Percentiles rank a stretch among this genome's conserved stretches.
Evolutionary conservation across 108 stramenopile genomes (phyloP).

Genomic region (Skeletonema grethae): DNA sequence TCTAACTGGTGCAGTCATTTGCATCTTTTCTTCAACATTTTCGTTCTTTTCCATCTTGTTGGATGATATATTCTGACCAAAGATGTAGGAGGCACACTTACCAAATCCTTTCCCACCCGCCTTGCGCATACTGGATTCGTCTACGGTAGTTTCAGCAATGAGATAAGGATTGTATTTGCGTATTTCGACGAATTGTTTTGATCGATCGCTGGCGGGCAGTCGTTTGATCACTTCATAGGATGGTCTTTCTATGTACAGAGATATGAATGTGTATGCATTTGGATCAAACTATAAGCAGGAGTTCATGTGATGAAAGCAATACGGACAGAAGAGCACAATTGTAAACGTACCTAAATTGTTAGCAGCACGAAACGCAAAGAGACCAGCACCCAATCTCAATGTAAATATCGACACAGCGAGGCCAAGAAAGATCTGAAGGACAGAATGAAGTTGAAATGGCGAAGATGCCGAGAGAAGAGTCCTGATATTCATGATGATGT

Average conservation of each 20-base stretch:
- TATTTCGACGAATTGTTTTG: constrained; percentile 42
- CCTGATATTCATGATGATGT: too few relatives aligned
- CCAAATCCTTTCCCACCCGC: constrained; percentile 51
- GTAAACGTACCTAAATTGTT: too few relatives aligned
- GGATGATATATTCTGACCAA: constrained; percentile 57
- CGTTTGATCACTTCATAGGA: constrained; percentile 50
- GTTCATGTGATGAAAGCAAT: too few relatives aligned
- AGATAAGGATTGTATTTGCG: constrained; percentile 67
- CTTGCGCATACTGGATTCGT: constrained; percentile 48
- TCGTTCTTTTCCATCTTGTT: background rate
- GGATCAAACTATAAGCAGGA: too few relatives aligned
- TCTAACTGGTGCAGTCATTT: constrained; percentile 62
- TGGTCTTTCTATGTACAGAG: constrained; percentile 58
- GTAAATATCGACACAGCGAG: too few relatives aligned
- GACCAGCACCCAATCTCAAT: too few relatives aligned
- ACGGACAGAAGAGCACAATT: too few relatives aligned
- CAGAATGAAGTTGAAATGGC: too few relatives aligned
- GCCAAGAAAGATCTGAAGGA: too few relatives aligned
- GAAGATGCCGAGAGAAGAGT: too few relatives aligned
- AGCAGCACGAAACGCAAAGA: too few relatives aligned
- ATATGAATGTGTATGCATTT: too few relatives aligned
- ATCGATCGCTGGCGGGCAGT: constrained; percentile 16
- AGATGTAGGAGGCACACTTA: constrained; percentile 65
- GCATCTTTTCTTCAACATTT: constrained; percentile 47
- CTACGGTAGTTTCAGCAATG: constrained; percentile 62